Evolutionary conservation across 768 basidiomycete genomes (phyloP), one percentile per base, ranked within the genome.

Genomic region (Cystobasidium onofrii): DNA sequence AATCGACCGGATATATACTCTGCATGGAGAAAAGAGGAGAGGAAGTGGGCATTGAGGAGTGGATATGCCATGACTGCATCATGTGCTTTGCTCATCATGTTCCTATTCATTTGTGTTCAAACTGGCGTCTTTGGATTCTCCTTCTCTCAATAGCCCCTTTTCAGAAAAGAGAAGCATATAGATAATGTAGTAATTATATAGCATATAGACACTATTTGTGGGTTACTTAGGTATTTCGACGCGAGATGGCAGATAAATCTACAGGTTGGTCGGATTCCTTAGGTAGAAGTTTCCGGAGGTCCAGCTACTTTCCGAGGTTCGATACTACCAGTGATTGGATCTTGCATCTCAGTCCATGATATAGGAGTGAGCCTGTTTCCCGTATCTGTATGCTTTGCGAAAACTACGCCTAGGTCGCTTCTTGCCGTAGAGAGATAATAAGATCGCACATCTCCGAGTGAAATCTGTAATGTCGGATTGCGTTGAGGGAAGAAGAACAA

Each of bases 361-460:
- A 81, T 78, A 4, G 83, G 81, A 17, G 80, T 63, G 0, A 83
- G 75, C 15, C 81, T 77, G 36, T 81, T 79, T 0, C 82, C 82
- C 77, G 75, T 75, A 29, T 75, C 65, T 1, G 52, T n/a, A 12
- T 76, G 77, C 1, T 76, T 89, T 13, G 92, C 92, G 80, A 90
- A 93, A 65, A 94, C 89, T 10, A 95, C 92, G 0, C 93, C 92
- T 1, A 95, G 85, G 76, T 93, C 89, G 80, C 93, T 93, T 50
- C 90, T 84, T 7, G 90, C 92, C 1, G 92, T 95, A 0, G 92
- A 91, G 33, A 95, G 85, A 83, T 91, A 94, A 82, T 95, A 95
- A 77, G 89, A 91, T 54, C 91, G 87, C 29, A 92, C 88, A 81
- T 95, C 92, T 12, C 92, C 93, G 29, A 96, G 84, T 20, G 92